Percentiles rank a stretch among this genome's conserved stretches.
Conservation (phyloP, 2,329 filamentous ascomycete genomes). For the Trichoderma guizhouense region DNA sequence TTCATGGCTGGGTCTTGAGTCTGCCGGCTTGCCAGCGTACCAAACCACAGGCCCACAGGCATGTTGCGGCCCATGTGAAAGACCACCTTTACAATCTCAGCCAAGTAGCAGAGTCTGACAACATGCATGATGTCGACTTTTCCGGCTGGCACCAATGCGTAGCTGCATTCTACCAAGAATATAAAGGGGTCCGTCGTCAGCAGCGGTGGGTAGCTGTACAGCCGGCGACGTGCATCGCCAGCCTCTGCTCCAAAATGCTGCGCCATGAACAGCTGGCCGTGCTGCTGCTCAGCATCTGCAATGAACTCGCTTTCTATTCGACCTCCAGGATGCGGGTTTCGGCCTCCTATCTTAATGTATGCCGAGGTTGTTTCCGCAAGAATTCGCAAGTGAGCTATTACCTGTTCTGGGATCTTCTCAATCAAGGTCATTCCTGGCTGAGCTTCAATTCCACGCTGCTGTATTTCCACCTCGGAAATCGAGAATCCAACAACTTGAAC, state of each 20-base stretch:
- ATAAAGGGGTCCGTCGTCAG: conserved; percentile 70
- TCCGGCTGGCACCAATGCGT: conserved; percentile 65
- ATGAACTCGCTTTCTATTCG: conserved; percentile 64
- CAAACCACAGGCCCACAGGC: conserved; percentile 47
- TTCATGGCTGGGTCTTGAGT: conserved; percentile 46
- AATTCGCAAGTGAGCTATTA: conserved; percentile 81
- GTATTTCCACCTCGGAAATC: conserved; percentile 85
- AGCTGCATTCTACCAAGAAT: conserved; percentile 76
- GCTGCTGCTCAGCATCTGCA: conserved; percentile 66
- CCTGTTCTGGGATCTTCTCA: conserved; percentile 79
- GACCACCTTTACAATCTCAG: conserved; percentile 83
- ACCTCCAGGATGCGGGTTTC: conserved; percentile 58
- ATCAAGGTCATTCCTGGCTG: conserved; percentile 71
- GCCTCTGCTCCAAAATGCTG: conserved; percentile 47
- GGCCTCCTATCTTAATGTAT: conserved; percentile 73
- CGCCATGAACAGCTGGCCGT: conserved; percentile 70
- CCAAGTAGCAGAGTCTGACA: conserved; percentile 81
- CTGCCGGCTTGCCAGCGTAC: conserved; percentile 41
- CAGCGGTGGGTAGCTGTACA: conserved; percentile 54
- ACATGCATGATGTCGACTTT: conserved; percentile 74
- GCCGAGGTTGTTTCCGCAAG: conserved; percentile 84
- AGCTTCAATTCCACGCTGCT: conserved; percentile 79
- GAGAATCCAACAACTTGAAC: conserved; percentile 73
- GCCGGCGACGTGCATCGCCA: conserved; percentile 38
- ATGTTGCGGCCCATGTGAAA: conserved; percentile 56